These are phyloP conservation scores for Aspergillus saccharolyticus DNA, from an alignment of 495 filamentous ascomycete species.

Conservation along the genomic window DNA sequence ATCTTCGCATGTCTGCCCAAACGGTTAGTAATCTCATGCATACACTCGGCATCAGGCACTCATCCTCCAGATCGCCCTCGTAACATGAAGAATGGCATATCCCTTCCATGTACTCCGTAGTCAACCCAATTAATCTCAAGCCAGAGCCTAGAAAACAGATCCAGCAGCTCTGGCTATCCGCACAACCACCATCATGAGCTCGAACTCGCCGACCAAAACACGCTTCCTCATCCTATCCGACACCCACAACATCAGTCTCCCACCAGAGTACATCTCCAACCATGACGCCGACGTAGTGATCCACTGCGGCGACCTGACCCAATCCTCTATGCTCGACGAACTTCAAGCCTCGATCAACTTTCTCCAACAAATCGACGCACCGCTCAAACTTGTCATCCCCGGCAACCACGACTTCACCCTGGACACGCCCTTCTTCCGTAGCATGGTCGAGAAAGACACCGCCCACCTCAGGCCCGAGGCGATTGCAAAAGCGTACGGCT, in stretches of 20 bases:
- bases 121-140: no score
- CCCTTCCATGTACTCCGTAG: no score
- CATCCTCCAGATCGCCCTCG: no score
- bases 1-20: no score
- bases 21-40: no score
- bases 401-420: conserved; percentile 69
- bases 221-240: conserved; percentile 54
- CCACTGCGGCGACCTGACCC: conserved; percentile 66
- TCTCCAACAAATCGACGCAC: conserved; percentile 49
- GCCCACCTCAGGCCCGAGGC: conserved; percentile 23
- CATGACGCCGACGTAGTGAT: conserved; percentile 54
- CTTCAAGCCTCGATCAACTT: conserved; percentile 45
- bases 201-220: conserved; percentile 23
- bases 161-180: no score
- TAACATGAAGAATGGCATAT: no score
- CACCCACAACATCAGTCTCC: conserved; percentile 43
- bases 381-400: conserved; percentile 67
- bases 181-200: no score
- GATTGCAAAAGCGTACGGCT: conserved; percentile 20
- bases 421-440: conserved; percentile 38
- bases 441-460: conserved; percentile 26
- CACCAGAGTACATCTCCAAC: conserved; percentile 21
- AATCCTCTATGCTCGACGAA: conserved; percentile 50
- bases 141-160: no score
- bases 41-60: no score